Conservation (phyloP, 495 filamentous ascomycete genomes). For the Penicillium turbatum region DNA sequence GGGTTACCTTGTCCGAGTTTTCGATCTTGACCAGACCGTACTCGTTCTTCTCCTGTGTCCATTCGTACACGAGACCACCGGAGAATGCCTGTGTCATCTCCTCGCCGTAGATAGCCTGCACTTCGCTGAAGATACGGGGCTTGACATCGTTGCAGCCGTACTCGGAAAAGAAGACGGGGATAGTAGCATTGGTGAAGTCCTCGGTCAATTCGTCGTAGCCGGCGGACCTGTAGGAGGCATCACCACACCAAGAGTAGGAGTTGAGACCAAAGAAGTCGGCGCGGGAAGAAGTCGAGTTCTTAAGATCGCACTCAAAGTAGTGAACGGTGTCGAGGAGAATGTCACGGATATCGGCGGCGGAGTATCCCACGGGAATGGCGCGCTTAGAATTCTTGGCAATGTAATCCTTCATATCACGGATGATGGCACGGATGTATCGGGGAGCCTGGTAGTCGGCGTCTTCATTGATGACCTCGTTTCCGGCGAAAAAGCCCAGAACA, state of each 20-base stretch:
- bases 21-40: slow-evolving; percentile 75
- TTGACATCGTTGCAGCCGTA: slow-evolving; percentile 84
- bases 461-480: slow-evolving; percentile 90
- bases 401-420: slow-evolving; percentile 84
- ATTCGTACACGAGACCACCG: slow-evolving; percentile 89
- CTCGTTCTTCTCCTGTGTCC: slow-evolving; percentile 71
- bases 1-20: slow-evolving; percentile 56
- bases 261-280: slow-evolving; percentile 92
- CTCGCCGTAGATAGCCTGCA: slow-evolving; percentile 69
- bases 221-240: slow-evolving; percentile 62
- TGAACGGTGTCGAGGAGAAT: slow-evolving; percentile 74
- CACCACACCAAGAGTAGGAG: slow-evolving; percentile 92
- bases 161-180: slow-evolving; percentile 95
- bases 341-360: slow-evolving; percentile 83
- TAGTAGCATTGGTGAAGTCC: slow-evolving; percentile 64
- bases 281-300: slow-evolving; percentile 59
- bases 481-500: slow-evolving; percentile 84
- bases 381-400: slow-evolving; percentile 67
- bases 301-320: slow-evolving; percentile 78
- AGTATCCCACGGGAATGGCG: slow-evolving; percentile 81
- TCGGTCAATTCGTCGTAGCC: slow-evolving; percentile 68
- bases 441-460: slow-evolving; percentile 36
- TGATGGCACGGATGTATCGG: slow-evolving; percentile 57
- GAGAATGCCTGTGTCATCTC: slow-evolving; percentile 77
- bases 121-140: slow-evolving; percentile 81